Evolutionary conservation across 2,329 filamentous ascomycete species (phyloP).

Genomic region (Colletotrichum nymphaeae): DNA sequence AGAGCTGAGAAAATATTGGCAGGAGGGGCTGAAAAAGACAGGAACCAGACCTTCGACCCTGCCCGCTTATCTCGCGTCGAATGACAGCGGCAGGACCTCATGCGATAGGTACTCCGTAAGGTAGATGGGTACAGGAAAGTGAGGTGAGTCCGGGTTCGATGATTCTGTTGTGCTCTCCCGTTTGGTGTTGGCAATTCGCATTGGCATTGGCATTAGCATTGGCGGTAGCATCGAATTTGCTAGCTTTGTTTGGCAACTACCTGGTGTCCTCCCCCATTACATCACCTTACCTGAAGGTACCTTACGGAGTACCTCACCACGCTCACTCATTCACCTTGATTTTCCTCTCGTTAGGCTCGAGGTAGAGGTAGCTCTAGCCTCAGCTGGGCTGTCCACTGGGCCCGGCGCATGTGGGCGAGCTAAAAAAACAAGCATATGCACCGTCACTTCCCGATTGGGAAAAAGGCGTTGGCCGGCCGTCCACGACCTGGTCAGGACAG

Average conservation of each 20-base stretch:
- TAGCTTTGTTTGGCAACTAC: not conserved
- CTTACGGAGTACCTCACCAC: not conserved
- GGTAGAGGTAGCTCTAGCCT: not conserved
- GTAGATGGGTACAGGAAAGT: not conserved
- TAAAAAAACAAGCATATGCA: not conserved
- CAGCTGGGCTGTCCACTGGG: no score
- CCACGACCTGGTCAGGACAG: not conserved
- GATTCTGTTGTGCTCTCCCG: not conserved
- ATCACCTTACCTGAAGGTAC: not conserved
- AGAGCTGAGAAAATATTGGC: not conserved
- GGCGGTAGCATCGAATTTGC: not conserved
- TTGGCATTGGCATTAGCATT: not conserved
- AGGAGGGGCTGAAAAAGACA: not conserved
- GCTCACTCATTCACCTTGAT: not conserved
- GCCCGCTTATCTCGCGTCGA: not conserved
- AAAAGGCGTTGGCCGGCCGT: not conserved
- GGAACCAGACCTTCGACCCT: not conserved
- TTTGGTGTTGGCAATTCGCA: not conserved
- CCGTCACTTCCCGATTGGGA: not conserved
- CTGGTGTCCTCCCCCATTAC: not conserved
- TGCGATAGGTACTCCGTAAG: no score
- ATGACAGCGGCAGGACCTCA: not conserved
- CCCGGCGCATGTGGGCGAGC: not conserved
- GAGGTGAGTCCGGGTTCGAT: not conserved
- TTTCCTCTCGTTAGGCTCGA: not conserved